Conservation (phyloP, 371 early-diverging fungal genomes). For the Zopfochytrium polystomum region DNA sequence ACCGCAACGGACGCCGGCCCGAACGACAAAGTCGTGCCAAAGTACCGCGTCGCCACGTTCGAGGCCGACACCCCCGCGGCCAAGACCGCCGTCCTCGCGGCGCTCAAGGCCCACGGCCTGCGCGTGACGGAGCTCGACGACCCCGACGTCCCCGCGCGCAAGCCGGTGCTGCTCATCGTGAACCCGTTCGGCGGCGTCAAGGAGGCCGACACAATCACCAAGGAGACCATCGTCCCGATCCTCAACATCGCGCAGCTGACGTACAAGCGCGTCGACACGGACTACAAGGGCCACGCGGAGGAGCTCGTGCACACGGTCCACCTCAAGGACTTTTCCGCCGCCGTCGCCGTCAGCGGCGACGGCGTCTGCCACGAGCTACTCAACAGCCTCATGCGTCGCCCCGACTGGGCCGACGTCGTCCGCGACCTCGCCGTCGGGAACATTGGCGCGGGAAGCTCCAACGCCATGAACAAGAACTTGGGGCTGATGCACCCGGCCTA, state of each 20-base stretch:
- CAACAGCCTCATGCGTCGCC: slow-evolving; percentile 67
- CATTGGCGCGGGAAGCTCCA: slow-evolving; percentile 47
- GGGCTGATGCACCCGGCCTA: slow-evolving; percentile 26
- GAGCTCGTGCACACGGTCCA: slow-evolving; percentile 61
- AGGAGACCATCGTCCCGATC: slow-evolving; percentile 60
- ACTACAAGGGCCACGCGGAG: slow-evolving; percentile 61
- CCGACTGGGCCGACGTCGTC: slow-evolving; percentile 60
- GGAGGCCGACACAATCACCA: slow-evolving; percentile 57
- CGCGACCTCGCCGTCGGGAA: slow-evolving; percentile 61
- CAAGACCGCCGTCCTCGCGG: no score
- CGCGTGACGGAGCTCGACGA: no score
- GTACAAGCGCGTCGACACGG: slow-evolving; percentile 47
- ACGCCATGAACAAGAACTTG: slow-evolving; percentile 44
- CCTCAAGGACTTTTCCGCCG: slow-evolving; percentile 54
- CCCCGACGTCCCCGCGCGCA: slow-evolving; percentile 6
- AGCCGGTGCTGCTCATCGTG: slow-evolving; percentile 47
- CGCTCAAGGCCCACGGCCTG: no score
- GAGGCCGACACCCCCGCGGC: no score
- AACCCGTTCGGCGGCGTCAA: slow-evolving; percentile 78
- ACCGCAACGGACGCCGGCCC: no score
- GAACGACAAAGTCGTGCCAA: no score
- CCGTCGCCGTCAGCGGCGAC: slow-evolving; percentile 73
- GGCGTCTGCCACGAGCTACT: slow-evolving; percentile 77
- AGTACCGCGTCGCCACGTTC: no score
- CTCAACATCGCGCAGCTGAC: slow-evolving; percentile 57